Evolutionary conservation across 495 filamentous ascomycete species (phyloP), one percentile per base, ranked within the genome.

Genomic region (Penicillium dipodomyicola): DNA sequence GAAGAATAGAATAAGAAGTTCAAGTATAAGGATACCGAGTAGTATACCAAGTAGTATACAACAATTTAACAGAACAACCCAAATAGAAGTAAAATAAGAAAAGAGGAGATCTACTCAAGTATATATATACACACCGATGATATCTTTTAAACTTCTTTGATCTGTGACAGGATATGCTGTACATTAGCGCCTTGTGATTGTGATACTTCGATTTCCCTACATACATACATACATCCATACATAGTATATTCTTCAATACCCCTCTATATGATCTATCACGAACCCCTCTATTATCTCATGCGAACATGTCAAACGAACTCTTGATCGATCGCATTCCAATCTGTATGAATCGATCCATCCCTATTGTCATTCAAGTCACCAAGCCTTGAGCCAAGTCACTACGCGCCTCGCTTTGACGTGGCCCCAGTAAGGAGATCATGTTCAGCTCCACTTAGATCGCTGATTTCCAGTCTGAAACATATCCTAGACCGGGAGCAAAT

Each of bases 151-250:
- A 15, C 33, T 15, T 33, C 33, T 37, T 37, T 37, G 33, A 37
- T 46, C 49, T 52, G 23, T 51, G 49, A 54, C 52, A 54, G 14
- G 35, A 52, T 52, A 52, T 52, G 50, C 39, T 52, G 23, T 54
- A 54, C 52, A 54, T 54, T 54, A 54, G 52, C 52, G 52, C 52
- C 33, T 29, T 57, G 54, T 53, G 54, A 52, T 59, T 17, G 62
- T 60, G 54, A 65, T 55, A 51, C 37, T 61, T 65, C 59, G 60
- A 67, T 60, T 63, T 60, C 48, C 15, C 27, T 29, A 29, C 27
- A 1, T 25, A 5, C 23, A 25, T 25, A 29, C 27, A 29, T 27
- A 27, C 7, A 8, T 27, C 4, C 22, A 22, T 22, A 22, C 22
- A 27, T 27, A 27, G 0, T 8, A 8, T 27, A 32, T 32, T 4